These are phyloP conservation scores for Lepraria neglecta DNA, from an alignment of 495 filamentous ascomycete species.

Conservation along the genomic window DNA sequence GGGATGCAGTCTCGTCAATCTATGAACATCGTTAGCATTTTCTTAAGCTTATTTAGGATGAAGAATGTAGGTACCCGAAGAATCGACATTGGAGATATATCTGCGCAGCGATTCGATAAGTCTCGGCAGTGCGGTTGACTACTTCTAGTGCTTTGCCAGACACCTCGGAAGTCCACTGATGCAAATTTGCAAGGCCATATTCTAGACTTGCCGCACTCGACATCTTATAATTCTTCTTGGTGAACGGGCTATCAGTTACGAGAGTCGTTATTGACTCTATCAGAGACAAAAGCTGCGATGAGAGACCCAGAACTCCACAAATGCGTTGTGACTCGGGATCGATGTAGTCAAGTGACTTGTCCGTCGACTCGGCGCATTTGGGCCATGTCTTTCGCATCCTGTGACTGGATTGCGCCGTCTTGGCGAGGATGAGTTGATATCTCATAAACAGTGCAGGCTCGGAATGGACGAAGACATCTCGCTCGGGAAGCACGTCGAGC, in stretches of 20 bases:
- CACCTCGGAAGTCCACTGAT: not conserved
- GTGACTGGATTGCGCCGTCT: not conserved
- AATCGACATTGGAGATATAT: not conserved
- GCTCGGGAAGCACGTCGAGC: not conserved
- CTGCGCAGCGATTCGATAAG: not conserved
- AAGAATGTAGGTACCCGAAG: not conserved
- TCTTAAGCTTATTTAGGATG: too few species aligned
- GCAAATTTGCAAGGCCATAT: not conserved
- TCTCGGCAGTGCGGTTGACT: not conserved
- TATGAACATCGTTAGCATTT: not conserved
- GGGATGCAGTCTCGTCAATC: not conserved
- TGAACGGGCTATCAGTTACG: not conserved
- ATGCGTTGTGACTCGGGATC: not conserved
- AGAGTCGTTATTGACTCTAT: not conserved
- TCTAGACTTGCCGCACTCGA: not conserved
- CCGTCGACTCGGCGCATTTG: not conserved
- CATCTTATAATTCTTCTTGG: not conserved
- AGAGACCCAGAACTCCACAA: not conserved
- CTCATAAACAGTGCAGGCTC: not conserved
- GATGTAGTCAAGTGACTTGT: not conserved
- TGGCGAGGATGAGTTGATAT: not conserved
- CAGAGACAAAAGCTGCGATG: not conserved
- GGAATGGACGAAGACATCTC: not conserved
- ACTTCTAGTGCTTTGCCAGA: not conserved
- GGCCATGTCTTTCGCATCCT: not conserved